phyloP scores from a whole-genome alignment of 1,139 yeast species.

The Candida dubliniensis region DNA sequence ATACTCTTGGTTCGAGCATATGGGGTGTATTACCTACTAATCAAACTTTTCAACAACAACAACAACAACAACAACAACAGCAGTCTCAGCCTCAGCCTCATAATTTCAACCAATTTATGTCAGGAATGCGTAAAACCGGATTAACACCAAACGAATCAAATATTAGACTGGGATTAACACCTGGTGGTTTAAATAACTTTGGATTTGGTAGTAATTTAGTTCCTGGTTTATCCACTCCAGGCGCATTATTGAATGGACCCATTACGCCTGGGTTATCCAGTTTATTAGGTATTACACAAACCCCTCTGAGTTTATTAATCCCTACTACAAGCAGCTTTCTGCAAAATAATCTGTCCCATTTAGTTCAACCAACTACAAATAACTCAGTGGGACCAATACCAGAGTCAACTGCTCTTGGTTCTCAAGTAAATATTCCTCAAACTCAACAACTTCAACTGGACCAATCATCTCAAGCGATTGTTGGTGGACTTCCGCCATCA shows the following conservation, averaged over 20 bases:
- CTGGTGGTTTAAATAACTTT: constrained; percentile 36
- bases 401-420: constrained; percentile 6
- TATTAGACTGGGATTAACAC: constrained; percentile 64
- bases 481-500: constrained; percentile 1
- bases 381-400: constrained; percentile 14
- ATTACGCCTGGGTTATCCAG: constrained; percentile 51
- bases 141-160: constrained; percentile 71
- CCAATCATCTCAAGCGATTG: background rate
- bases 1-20: background rate
- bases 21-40: constrained; percentile 9
- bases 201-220: constrained; percentile 29
- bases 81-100: constrained; percentile 15
- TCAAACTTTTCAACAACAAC: constrained; percentile 11
- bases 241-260: constrained; percentile 41
- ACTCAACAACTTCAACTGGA: constrained; percentile 9
- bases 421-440: no score
- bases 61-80: constrained; percentile 12
- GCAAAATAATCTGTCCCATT: background rate
- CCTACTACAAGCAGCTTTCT: background rate
- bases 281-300: constrained; percentile 32
- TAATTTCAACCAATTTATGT: constrained; percentile 28
- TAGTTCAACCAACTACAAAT: background rate
- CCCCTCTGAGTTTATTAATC: background rate
- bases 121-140: constrained; percentile 51
- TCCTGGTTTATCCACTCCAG: constrained; percentile 48